Percentiles rank a stretch among this genome's conserved stretches.
These are phyloP conservation scores for Stephanodiscus triporus DNA, from an alignment of 108 stramenopile species.

Conservation along the genomic window DNA sequence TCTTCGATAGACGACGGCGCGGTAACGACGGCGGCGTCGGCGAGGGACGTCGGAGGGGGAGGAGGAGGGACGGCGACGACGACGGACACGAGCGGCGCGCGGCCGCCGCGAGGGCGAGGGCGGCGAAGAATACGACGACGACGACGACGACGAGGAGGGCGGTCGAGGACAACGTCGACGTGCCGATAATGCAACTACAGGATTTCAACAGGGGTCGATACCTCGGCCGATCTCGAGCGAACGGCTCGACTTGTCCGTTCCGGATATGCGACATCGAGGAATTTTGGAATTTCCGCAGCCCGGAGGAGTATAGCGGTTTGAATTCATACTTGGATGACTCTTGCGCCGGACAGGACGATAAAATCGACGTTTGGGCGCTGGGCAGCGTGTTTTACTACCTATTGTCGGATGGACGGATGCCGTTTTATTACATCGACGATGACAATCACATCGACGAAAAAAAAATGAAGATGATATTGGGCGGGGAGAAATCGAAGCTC, in stretches of 20 bases:
- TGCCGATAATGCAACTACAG: constrained; percentile 25
- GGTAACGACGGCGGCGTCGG: not conserved
- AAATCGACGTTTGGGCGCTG: constrained; percentile 6
- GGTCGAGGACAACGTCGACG: not conserved
- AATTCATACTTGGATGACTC: too few relatives aligned
- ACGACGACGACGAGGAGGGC: not conserved
- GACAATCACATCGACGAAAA: not conserved
- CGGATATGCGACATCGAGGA: constrained; percentile 18
- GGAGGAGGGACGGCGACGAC: too few relatives aligned
- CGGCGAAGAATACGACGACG: not conserved
- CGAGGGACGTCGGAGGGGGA: too few relatives aligned
- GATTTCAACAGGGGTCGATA: constrained; percentile 30
- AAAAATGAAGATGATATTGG: not conserved
- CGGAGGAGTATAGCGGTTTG: constrained; percentile 15
- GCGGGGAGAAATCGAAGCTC: constrained; percentile 6
- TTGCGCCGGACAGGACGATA: constrained; percentile 21
- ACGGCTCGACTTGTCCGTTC: constrained; percentile 24
- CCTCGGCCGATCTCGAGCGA: not conserved
- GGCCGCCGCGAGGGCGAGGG: not conserved
- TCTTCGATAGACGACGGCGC: constrained; percentile 4
- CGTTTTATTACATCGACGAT: not conserved
- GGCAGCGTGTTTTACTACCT: not conserved
- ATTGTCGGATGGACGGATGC: not conserved
- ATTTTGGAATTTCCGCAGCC: constrained; percentile 13
- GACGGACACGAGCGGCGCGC: too few relatives aligned